These are phyloP conservation scores for Trichoderma parareesei DNA, from an alignment of 495 filamentous ascomycete genomes.

Conservation along the genomic window DNA sequence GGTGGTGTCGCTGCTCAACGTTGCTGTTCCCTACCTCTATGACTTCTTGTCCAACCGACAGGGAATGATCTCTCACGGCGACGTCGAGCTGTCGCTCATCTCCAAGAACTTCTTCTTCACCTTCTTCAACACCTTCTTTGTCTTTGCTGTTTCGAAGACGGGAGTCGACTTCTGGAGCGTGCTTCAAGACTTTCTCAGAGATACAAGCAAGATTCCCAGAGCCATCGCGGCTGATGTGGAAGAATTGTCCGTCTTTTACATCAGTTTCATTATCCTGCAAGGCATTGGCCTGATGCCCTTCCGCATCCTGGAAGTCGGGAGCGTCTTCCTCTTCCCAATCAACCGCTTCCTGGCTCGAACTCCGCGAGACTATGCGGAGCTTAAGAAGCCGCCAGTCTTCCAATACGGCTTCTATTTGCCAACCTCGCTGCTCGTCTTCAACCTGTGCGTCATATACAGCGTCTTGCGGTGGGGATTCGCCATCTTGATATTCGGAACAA, in stretches of 20 bases:
- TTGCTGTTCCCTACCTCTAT: slow-evolving; percentile 89
- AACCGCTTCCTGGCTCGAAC: slow-evolving; percentile 71
- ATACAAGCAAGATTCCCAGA: slow-evolving; percentile 70
- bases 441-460: slow-evolving; percentile 92
- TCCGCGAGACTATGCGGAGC: slow-evolving; percentile 81
- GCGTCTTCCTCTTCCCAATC: slow-evolving; percentile 76
- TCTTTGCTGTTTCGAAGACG: slow-evolving; percentile 87
- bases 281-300: slow-evolving; percentile 88
- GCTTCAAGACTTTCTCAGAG: slow-evolving; percentile 63
- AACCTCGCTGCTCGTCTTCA: slow-evolving; percentile 80
- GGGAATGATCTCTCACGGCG: slow-evolving; percentile 89
- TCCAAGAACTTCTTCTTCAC: slow-evolving; percentile 99
- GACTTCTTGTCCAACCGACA: slow-evolving; percentile 84
- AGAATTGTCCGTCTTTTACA: slow-evolving; percentile 71
- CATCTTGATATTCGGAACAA: slow-evolving; percentile 71
- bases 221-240: slow-evolving; percentile 69
- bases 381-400: slow-evolving; percentile 77
- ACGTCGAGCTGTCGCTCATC: slow-evolving; percentile 90
- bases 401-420: slow-evolving; percentile 95
- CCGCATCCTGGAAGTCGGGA: slow-evolving; percentile 83
- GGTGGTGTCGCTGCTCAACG: slow-evolving; percentile 73
- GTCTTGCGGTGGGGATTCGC: slow-evolving; percentile 75
- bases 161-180: slow-evolving; percentile 62
- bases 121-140: slow-evolving; percentile 97
- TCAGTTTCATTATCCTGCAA: slow-evolving; percentile 91